Base-by-base conservation (phyloP, 2,329 filamentous ascomycete species). In the Aspergillus caelatus region DNA sequence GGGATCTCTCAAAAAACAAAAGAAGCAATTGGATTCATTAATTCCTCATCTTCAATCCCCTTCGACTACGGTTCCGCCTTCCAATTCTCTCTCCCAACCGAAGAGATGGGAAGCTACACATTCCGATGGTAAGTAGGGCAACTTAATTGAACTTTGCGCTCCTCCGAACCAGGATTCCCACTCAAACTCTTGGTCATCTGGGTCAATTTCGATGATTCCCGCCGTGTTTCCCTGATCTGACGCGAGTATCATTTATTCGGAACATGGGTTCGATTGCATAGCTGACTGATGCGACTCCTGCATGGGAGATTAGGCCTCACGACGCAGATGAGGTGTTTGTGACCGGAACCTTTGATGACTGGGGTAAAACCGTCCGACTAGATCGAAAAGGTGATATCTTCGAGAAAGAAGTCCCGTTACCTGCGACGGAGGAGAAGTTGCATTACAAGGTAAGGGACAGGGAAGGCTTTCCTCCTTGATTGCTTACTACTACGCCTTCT, bases 331-430 rank as follows among this genome's bases (percentile, higher is more conserved):
- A 96, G 77, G 94, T 98, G 78, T 94, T 91, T 80, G 95, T 98
- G 72, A 98, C 94, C 46, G 95, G 95, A 77, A 94, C 92, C 67
- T 98, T 98, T 77, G 94, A 98, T 81, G 86, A 92, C 82, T 99
- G 95, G 95, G 86, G 86, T 70, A 94, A 95, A 84, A 93, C 88
- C 62, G 87, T 94, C 78, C 87, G 91, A 82, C 86, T 99, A 62
- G 89, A 93, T 55, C 93, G 92, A 81, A 85, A 88, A 46, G 91
- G 86, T 75, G 83, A 88, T 56, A 77, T 78, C 67, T 96, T 96
- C 79, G 85, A 91, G 80, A 97, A 97, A 84, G 87, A 88, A 39
- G 93, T 99, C 64, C 82, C 87, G 59, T 84, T 98, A 39, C 83
- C 90, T 57, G 82, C 87, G 61, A 81, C 83, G 19, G 81, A 83